A percentile compares a stretch with the other conserved stretches of the same genome.
Evolutionary conservation across 2,329 filamentous ascomycete species (phyloP).

Genomic region (Pleurostoma richardsiae): DNA sequence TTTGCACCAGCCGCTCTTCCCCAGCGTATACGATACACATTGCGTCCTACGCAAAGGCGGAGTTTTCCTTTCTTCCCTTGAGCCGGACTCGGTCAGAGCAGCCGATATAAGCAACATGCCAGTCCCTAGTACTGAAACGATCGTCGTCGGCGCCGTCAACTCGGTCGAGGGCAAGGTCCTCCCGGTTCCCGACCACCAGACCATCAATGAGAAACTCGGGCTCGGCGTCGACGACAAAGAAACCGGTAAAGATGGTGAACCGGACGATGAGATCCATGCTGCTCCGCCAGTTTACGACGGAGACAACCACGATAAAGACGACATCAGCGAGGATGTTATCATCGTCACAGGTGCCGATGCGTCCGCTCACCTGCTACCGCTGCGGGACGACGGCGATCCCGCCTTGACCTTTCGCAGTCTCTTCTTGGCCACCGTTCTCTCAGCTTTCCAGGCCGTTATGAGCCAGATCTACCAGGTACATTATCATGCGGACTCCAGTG

Average conservation of each 20-base stretch:
- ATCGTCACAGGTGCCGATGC: conserved; percentile 49
- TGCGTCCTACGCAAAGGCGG: background rate
- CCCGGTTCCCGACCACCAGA: conserved; percentile 18
- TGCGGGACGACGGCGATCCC: conserved; percentile 47
- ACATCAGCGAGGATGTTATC: conserved; percentile 31
- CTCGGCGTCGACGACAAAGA: conserved; percentile 8
- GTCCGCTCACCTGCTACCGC: conserved; percentile 38
- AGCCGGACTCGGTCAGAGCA: background rate
- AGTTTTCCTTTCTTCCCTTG: background rate
- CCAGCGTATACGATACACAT: background rate
- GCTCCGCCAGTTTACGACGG: conserved; percentile 9
- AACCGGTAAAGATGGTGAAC: conserved; percentile 1
- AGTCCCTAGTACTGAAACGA: conserved; percentile 9
- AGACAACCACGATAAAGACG: conserved; percentile 20
- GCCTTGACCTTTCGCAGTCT: conserved; percentile 49
- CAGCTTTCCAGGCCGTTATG: conserved; percentile 51
- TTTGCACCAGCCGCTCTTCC: background rate
- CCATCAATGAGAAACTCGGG: conserved; percentile 22
- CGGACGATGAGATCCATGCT: conserved; percentile 13
- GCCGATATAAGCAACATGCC: background rate
- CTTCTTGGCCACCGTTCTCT: conserved; percentile 40
- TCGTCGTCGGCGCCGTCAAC: conserved; percentile 20
- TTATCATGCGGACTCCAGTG: background rate
- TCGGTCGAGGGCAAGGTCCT: conserved; percentile 21
- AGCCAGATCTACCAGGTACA: conserved; percentile 48